Conservation (phyloP, 2,329 filamentous ascomycete species). For the Dactylonectria estremocensis region DNA sequence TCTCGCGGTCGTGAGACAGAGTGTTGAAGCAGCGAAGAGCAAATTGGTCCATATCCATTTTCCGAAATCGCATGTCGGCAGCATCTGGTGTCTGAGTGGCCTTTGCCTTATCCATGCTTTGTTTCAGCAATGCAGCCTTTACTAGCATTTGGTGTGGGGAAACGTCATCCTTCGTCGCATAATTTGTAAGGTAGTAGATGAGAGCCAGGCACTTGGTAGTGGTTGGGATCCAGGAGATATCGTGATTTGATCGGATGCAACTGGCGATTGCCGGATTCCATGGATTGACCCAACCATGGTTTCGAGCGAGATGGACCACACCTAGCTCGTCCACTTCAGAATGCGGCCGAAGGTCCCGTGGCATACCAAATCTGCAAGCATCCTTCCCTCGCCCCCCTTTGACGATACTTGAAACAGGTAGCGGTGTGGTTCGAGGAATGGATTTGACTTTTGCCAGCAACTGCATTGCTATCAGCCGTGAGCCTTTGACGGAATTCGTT, state of each 20-base stretch:
- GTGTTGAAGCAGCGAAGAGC: neutral
- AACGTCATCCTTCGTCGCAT: neutral
- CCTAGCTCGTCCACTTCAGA: neutral
- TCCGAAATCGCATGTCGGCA: neutral
- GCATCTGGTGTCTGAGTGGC: neutral
- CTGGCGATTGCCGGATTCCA: neutral
- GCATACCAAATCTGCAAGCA: neutral
- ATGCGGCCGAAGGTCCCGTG: neutral
- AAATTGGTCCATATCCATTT: neutral
- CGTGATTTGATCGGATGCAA: neutral
- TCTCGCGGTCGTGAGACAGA: neutral
- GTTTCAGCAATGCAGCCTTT: neutral
- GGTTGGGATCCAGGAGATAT: neutral
- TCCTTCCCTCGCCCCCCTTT: neutral
- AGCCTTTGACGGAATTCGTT: neutral
- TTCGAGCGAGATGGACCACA: neutral
- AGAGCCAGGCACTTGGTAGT: neutral
- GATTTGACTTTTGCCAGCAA: neutral
- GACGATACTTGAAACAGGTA: neutral
- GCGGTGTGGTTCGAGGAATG: neutral
- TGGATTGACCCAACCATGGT: neutral
- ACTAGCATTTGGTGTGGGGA: neutral
- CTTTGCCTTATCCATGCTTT: neutral
- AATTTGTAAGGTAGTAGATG: neutral
- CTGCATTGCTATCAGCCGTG: neutral